A percentile compares a stretch with the other conserved stretches of the same genome.
Conservation (phyloP, 129 eudicot genomes). For the Lactuca saligna region DNA sequence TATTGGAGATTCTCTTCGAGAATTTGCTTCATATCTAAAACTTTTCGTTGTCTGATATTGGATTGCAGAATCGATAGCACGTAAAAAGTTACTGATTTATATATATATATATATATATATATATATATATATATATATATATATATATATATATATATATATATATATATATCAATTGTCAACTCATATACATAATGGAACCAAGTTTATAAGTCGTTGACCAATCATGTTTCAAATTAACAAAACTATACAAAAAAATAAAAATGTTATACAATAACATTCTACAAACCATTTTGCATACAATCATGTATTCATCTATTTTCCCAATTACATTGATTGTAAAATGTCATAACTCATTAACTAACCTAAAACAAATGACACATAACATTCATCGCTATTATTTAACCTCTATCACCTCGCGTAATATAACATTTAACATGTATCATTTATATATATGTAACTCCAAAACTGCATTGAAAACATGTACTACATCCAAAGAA, state of each 20-base stretch:
- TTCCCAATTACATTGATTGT: not conserved
- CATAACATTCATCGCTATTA: not conserved
- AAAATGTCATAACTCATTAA: not conserved
- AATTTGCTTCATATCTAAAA: too few relatives aligned
- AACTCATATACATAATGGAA: not conserved
- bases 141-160: too few relatives aligned
- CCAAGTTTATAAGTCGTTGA: not conserved
- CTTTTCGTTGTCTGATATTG: too few relatives aligned
- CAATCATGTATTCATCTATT: not conserved
- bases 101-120: too few relatives aligned
- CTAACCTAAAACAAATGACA: not conserved
- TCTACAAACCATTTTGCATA: not conserved
- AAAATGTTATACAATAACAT: too few relatives aligned
- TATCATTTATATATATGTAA: not conserved
- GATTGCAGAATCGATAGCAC: too few relatives aligned
- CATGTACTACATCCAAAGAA: slow-evolving; percentile 27
- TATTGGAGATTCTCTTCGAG: too few relatives aligned
- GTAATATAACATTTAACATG: not conserved
- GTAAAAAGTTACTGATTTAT: too few relatives aligned
- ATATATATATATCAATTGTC: not conserved
- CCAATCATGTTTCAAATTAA: not conserved
- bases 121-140: too few relatives aligned
- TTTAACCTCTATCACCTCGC: not conserved
- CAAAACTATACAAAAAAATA: not conserved
- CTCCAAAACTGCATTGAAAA: not conserved